Conservation (phyloP, 371 early-diverging fungal genomes). For the Circinella minor region DNA sequence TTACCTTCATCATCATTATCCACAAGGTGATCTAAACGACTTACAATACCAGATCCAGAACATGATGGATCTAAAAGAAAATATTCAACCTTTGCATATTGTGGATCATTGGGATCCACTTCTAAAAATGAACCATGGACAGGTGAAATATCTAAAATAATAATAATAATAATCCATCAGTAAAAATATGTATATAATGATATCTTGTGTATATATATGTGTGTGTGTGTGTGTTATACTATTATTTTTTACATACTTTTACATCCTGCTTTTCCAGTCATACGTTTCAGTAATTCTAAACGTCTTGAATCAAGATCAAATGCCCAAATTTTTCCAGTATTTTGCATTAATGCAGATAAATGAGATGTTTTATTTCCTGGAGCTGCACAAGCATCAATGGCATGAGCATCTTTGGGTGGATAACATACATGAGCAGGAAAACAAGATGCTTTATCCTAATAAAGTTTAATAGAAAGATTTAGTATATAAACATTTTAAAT, state of each 20-base stretch:
- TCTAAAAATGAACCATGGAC: slow-evolving; percentile 72
- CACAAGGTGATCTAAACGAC: slow-evolving; percentile 82
- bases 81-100: slow-evolving; percentile 81
- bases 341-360: slow-evolving; percentile 84
- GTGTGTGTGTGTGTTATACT: too few relatives aligned
- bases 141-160: slow-evolving; percentile 58
- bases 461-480: too few relatives aligned
- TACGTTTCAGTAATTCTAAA: slow-evolving; percentile 73
- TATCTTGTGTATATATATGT: too few relatives aligned
- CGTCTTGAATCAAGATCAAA: slow-evolving; percentile 90
- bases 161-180: neutral
- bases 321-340: slow-evolving; percentile 89
- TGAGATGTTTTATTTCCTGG: slow-evolving; percentile 99
- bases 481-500: neutral
- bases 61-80: slow-evolving; percentile 98
- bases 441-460: slow-evolving; percentile 93
- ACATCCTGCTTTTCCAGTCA: slow-evolving; percentile 81
- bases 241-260: slow-evolving; percentile 73
- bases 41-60: slow-evolving; percentile 96
- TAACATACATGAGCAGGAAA: slow-evolving; percentile 93
- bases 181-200: too few relatives aligned
- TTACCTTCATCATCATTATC: slow-evolving; percentile 54
- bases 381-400: slow-evolving; percentile 98
- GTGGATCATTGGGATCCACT: slow-evolving; percentile 62
- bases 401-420: slow-evolving; percentile 72